These are phyloP conservation scores for Hypoxylon sp. DNA, from an alignment of 2,329 filamentous ascomycete species.

Conservation along the genomic window DNA sequence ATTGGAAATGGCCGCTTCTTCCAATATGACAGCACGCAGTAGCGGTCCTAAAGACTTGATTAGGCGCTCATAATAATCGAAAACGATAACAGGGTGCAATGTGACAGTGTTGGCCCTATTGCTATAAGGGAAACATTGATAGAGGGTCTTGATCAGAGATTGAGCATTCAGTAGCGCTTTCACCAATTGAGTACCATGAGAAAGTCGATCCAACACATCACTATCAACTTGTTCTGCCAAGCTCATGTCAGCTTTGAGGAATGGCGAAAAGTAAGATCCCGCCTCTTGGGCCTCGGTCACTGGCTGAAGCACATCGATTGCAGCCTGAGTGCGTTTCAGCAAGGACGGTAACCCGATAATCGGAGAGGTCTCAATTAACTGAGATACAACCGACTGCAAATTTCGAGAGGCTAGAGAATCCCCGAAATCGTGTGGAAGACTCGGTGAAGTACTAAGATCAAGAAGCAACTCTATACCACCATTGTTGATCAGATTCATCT, in stretches of 20 bases:
- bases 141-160: constrained; percentile 81
- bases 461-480: constrained; percentile 88
- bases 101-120: constrained; percentile 74
- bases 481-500: constrained; percentile 79
- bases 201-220: constrained; percentile 60
- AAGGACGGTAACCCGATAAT: constrained; percentile 86
- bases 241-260: constrained; percentile 64
- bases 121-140: constrained; percentile 80
- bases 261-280: constrained; percentile 78
- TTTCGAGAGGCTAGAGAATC: constrained; percentile 77
- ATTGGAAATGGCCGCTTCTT: constrained; percentile 82
- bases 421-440: constrained; percentile 80
- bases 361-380: constrained; percentile 84
- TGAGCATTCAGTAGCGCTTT: constrained; percentile 85
- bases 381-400: constrained; percentile 80
- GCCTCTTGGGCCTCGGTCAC: constrained; percentile 69
- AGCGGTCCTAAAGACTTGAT: constrained; percentile 82
- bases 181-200: constrained; percentile 80
- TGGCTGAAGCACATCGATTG: constrained; percentile 76
- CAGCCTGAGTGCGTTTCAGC: constrained; percentile 78
- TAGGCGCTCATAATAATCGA: constrained; percentile 84
- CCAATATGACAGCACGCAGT: constrained; percentile 84
- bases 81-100: constrained; percentile 84
- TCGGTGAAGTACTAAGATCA: constrained; percentile 86
- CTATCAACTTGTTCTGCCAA: constrained; percentile 51